Conservation (phyloP, 257 asterid genomes). For the Echites panduratus region DNA sequence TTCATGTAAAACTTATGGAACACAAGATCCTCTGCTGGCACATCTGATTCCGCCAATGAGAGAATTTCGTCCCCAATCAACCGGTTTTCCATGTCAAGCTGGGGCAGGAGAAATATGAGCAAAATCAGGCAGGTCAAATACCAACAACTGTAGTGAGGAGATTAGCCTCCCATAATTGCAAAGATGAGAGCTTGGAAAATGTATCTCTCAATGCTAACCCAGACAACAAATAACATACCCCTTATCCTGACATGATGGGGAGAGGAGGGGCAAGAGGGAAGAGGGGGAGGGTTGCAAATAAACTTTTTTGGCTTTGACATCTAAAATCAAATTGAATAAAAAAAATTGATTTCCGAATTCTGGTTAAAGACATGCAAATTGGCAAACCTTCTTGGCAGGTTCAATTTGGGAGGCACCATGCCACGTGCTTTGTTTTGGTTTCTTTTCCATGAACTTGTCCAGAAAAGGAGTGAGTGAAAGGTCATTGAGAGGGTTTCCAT, state of each 20-base stretch:
- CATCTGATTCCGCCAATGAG: constrained; percentile 67
- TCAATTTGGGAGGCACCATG: constrained; percentile 88
- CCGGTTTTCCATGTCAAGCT: constrained; percentile 51
- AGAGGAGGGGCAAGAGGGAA: too few species aligned
- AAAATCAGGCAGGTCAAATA: neutral
- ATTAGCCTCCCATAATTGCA: neutral
- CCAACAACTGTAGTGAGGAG: neutral
- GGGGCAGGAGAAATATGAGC: constrained; percentile 13
- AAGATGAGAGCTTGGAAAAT: neutral
- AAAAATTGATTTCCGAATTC: neutral
- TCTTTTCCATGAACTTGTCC: constrained; percentile 97
- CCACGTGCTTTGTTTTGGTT: constrained; percentile 78
- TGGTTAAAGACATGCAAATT: neutral
- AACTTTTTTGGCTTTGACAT: neutral
- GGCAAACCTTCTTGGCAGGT: constrained; percentile 81
- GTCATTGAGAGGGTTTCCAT: constrained; percentile 80
- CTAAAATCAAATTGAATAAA: neutral
- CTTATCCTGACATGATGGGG: neutral
- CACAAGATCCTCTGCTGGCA: constrained; percentile 80
- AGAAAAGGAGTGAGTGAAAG: constrained; percentile 76
- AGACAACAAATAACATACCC: neutral
- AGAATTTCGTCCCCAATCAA: constrained; percentile 45
- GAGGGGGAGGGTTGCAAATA: neutral
- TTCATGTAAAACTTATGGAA: constrained; percentile 85
- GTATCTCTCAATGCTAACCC: neutral